Evolutionary conservation across 1,284 basidiomycete genomes (phyloP), one percentile per base, ranked within the genome.

Genomic region (Ganoderma resinaceum): DNA sequence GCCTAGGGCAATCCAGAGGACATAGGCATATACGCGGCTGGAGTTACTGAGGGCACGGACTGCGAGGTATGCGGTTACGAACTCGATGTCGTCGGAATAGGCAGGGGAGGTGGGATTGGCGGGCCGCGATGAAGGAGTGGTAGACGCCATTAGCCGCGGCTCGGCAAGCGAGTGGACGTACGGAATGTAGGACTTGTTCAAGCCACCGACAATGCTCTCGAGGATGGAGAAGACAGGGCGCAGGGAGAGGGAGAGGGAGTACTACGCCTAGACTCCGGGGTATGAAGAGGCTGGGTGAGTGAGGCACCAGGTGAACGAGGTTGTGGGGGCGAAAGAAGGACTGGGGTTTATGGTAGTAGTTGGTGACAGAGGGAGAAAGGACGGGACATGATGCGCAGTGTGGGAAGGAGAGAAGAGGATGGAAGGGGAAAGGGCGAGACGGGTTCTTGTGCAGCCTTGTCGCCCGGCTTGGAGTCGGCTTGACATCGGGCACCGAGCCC

Each of bases 51-150:
- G 82, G 60, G 84, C 85, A 74, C 88, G 86, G 64, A 86, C 84
- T 67, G 81, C 79, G 57, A 89, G 79, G 72, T 89, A 90, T 33
- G 85, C 86, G 6, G 83, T 84, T 71, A 89, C 80, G 86, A 88
- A 90, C 73, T 87, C 79, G 29, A 82, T 74, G 71, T 83, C 80
- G 72, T 88, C 81, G 9, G 78, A 42, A 70, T 82, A 84, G 37
- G 77, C 73, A 52, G 87, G 88, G 7, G 82, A 82, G 20, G 85
- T 78, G 1, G 85, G 85, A 73, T 87, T 80, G 63, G 84, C 74
- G 18, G 70, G 66, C 42, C 61, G 62, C 31, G 73, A 72, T 26
- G 76, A 66, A 20, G 78, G 66, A 43, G 75, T 72, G 67, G 72
- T 60, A 43, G 74, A 72, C 29, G 75, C 43, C 66, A 66, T 38